A percentile compares a stretch with the other conserved stretches of the same genome.
These are phyloP conservation scores for Mimosa pudica DNA, from an alignment of 306 rosid genomes.

Conservation along the genomic window DNA sequence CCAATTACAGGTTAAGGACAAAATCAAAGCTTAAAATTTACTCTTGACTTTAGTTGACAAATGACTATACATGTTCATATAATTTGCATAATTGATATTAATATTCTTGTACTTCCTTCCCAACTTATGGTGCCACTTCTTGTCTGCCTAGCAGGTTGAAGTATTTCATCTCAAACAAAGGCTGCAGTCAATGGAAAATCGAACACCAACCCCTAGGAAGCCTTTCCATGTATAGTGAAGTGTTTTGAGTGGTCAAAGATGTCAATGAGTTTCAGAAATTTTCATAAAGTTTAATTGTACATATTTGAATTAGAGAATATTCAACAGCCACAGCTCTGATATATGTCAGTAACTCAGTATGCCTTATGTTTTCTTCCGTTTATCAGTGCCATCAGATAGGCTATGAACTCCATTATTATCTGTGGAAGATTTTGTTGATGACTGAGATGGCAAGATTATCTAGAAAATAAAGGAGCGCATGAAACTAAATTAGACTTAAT, in stretches of 20 bases:
- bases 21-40: background rate
- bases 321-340: background rate
- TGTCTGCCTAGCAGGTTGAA: conserved; percentile 65
- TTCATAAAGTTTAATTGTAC: conserved; percentile 14
- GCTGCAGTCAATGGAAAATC: conserved; percentile 86
- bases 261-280: conserved; percentile 8
- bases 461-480: background rate
- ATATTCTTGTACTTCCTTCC: background rate
- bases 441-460: background rate
- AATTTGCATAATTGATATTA: background rate
- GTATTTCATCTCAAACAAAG: conserved; percentile 95
- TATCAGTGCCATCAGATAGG: background rate
- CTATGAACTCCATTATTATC: background rate
- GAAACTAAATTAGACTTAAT: background rate
- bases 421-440: background rate
- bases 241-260: conserved; percentile 11
- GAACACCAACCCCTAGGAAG: conserved; percentile 87
- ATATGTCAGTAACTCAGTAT: too few species aligned
- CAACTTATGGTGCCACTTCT: background rate
- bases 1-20: background rate
- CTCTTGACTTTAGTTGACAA: background rate
- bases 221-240: conserved; percentile 55
- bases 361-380: too few species aligned
- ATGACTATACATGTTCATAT: background rate
- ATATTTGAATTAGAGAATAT: conserved; percentile 12